A percentile compares a stretch with the other conserved stretches of the same genome.
Conservation (phyloP, 2,329 filamentous ascomycete species). For the Microsporum ferrugineum region DNA sequence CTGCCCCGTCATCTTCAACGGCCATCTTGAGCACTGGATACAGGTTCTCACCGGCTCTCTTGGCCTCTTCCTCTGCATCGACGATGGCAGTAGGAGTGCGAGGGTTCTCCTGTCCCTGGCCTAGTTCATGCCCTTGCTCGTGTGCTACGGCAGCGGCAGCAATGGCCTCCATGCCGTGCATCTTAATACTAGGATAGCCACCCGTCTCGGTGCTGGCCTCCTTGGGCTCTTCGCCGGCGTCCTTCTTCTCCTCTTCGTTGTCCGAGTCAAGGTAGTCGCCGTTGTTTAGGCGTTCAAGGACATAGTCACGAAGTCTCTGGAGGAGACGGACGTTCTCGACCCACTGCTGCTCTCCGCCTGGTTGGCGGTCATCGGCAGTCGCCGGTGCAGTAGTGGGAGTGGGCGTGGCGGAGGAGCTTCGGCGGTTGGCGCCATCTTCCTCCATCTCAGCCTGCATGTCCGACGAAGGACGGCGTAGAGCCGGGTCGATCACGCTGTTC, state of each 20-base stretch:
- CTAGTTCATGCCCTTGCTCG: slow-evolving; percentile 4
- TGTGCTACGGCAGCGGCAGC: slow-evolving; percentile 17
- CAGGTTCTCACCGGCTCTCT: slow-evolving; percentile 9
- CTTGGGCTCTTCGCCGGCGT: slow-evolving; percentile 26
- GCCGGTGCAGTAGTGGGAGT: not conserved
- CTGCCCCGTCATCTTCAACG: slow-evolving; percentile 24
- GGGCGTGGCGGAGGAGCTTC: not conserved
- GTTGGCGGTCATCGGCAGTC: not conserved
- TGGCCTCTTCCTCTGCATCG: slow-evolving; percentile 5
- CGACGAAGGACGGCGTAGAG: slow-evolving; percentile 21
- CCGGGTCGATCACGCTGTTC: slow-evolving; percentile 33
- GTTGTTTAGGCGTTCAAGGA: slow-evolving; percentile 44
- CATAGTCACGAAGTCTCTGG: slow-evolving; percentile 47
- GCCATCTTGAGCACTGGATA: slow-evolving; percentile 19
- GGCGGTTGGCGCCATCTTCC: slow-evolving; percentile 14
- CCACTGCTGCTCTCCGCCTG: slow-evolving; percentile 43
- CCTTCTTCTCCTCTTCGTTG: slow-evolving; percentile 31
- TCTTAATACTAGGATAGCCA: slow-evolving; percentile 8
- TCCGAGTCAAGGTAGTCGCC: slow-evolving; percentile 36
- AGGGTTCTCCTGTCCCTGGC: not conserved
- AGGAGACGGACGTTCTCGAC: slow-evolving; percentile 55
- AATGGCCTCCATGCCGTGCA: slow-evolving; percentile 17
- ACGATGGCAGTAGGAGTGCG: not conserved
- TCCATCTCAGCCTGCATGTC: not conserved
- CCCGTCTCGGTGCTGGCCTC: not conserved